Percentiles rank a stretch among this genome's conserved stretches.
Evolutionary conservation across 257 asterid genomes (phyloP).

Genomic region (Salvia hispanica): DNA sequence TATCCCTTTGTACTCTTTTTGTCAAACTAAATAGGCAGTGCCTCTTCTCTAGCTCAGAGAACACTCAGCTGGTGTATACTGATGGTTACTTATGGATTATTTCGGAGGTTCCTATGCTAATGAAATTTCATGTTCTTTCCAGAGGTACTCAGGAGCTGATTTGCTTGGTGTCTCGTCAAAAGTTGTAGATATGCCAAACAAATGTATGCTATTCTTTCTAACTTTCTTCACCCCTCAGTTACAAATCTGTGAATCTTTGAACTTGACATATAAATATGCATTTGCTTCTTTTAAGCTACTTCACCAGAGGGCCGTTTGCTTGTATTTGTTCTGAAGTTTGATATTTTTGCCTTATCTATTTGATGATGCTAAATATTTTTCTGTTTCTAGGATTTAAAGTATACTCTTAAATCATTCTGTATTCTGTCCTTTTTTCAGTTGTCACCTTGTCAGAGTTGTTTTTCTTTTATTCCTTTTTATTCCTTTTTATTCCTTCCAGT

Average conservation of each 20-base stretch:
- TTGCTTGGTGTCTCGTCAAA: constrained; percentile 85
- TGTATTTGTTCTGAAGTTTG: constrained; percentile 12
- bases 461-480: background rate
- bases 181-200: constrained; percentile 83
- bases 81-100: constrained; percentile 10
- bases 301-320: background rate
- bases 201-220: constrained; percentile 49
- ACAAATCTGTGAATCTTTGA: constrained; percentile 1
- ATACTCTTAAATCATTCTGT: constrained; percentile 4
- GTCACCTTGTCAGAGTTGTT: background rate
- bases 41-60: constrained; percentile 18
- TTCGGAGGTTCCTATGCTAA: constrained; percentile 30
- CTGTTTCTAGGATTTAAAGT: constrained; percentile 6
- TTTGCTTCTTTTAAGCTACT: background rate
- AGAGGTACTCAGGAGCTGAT: constrained; percentile 87
- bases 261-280: background rate
- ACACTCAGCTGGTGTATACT: background rate
- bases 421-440: background rate
- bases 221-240: constrained; percentile 10
- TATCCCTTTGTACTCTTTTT: background rate
- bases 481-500: constrained; percentile 1
- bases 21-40: background rate
- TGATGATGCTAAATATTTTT: background rate
- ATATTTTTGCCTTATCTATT: constrained; percentile 11
- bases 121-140: constrained; percentile 35